Evolutionary conservation across 148 eudicot genomes (phyloP).

Genomic region (Limonium bicolor): DNA sequence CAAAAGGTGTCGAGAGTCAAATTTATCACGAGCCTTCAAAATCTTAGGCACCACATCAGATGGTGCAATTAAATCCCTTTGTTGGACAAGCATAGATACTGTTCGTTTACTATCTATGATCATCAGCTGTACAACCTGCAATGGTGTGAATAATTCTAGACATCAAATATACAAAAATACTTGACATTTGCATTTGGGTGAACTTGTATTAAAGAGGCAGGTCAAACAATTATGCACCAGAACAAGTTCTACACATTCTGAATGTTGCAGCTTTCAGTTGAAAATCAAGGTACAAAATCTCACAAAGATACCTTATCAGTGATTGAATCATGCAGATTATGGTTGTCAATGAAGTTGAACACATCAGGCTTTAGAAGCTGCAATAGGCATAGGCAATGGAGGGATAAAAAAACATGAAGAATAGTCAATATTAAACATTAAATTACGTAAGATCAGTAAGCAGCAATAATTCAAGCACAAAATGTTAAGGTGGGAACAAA

Average conservation of each 20-base stretch:
- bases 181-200: neutral
- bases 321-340: constrained; percentile 65
- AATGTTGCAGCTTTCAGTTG: no score
- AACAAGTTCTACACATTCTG: no score
- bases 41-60: constrained; percentile 83
- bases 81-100: constrained; percentile 55
- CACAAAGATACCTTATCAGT: constrained; percentile 87
- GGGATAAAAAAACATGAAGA: neutral
- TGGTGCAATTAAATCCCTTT: constrained; percentile 60
- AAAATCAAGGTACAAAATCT: neutral
- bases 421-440: neutral
- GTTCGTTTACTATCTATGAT: constrained; percentile 74
- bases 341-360: constrained; percentile 90
- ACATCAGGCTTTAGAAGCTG: constrained; percentile 89
- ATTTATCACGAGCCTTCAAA: constrained; percentile 43
- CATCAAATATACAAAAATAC: neutral
- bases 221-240: no score
- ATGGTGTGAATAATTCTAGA: constrained; percentile 1
- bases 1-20: constrained; percentile 54
- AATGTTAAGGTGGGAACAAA: neutral
- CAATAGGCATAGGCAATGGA: constrained; percentile 10
- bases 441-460: neutral
- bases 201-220: neutral
- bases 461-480: neutral
- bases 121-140: constrained; percentile 88